Conservation (phyloP, 2,329 filamentous ascomycete genomes). For the Aspergillus latus region DNA sequence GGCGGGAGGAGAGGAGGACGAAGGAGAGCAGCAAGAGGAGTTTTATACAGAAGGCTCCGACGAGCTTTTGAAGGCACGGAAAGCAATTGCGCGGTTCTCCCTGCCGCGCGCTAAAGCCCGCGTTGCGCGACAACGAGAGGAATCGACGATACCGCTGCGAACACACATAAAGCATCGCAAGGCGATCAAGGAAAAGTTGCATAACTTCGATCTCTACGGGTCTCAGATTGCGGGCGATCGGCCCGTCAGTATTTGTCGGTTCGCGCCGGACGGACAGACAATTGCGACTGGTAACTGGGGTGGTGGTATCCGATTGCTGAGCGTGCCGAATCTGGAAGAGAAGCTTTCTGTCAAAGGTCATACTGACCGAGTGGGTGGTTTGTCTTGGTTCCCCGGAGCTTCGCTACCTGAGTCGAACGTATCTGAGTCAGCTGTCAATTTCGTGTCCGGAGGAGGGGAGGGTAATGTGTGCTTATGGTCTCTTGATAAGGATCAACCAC, state of each 20-base stretch:
- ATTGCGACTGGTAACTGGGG: constrained; percentile 93
- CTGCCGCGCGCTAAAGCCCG: constrained; percentile 77
- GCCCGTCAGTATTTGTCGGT: constrained; percentile 86
- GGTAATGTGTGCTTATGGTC: constrained; percentile 89
- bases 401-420: constrained; percentile 71
- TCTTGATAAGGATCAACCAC: constrained; percentile 77
- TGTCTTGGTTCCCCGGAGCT: constrained; percentile 85
- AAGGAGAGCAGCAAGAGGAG: constrained; percentile 79
- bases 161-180: constrained; percentile 93
- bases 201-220: constrained; percentile 85
- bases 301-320: constrained; percentile 81
- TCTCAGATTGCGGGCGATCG: constrained; percentile 90
- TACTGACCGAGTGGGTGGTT: constrained; percentile 81
- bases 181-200: constrained; percentile 76
- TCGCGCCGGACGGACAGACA: constrained; percentile 79
- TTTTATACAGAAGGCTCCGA: constrained; percentile 86
- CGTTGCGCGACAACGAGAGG: constrained; percentile 72
- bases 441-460: constrained; percentile 88
- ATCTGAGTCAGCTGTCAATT: constrained; percentile 71
- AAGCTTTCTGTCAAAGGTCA: constrained; percentile 78
- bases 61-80: constrained; percentile 72
- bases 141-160: constrained; percentile 78
- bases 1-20: constrained; percentile 49
- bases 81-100: constrained; percentile 78
- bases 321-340: constrained; percentile 77